Base-by-base conservation (phyloP, 2,329 filamentous ascomycete genomes). In the Colletotrichum sp. region DNA sequence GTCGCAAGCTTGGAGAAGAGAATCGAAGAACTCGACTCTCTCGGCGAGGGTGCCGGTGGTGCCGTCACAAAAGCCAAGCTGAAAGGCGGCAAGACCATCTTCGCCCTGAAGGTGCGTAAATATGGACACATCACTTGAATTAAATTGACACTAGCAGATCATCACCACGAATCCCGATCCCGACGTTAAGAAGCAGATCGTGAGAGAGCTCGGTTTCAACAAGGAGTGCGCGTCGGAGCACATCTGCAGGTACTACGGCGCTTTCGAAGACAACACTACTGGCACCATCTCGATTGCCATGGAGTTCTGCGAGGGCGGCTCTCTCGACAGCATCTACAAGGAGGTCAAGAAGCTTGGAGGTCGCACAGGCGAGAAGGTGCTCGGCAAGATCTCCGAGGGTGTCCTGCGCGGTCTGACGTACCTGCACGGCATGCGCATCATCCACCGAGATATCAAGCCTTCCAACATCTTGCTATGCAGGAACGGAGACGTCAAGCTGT, bases 111-210 rank as follows among this genome's bases (percentile, higher is more conserved):
- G 93, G 96, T 98, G 86, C 79, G 32, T 63, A 30, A 72, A 52
- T 22, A 44, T 22, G 13, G 32, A 25, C n/a, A 13, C 16, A 39
- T 22, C 55, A 22, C 19, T 27, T 16, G 6, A 71, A 78, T 49
- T 32, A 16, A 22, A 29, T 29, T 66, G 25, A 68, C 59, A 29
- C 36, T 36, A 32, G 4, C 78, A 98, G 96, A 94, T 99, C 82
- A 99, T 99, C 83, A 99, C 97, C 4, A 98, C 97, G 39, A 98
- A 99, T 83, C 97, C 97, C 3, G 97, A 99, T 80, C 96, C 97
- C 15, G 96, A 98, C 83, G 95, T 99, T 77, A 99, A 98, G 89
- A 98, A 98, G 84, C 97, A 99, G 86, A 99, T 99, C 80, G 92
- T 99, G 76, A 94, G 97, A 82, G 97, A 99, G 85, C 90, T 99